Evolutionary conservation across 2,329 filamentous ascomycete species (phyloP), one percentile per base, ranked within the genome.

Genomic region (Aspergillus jensenii): DNA sequence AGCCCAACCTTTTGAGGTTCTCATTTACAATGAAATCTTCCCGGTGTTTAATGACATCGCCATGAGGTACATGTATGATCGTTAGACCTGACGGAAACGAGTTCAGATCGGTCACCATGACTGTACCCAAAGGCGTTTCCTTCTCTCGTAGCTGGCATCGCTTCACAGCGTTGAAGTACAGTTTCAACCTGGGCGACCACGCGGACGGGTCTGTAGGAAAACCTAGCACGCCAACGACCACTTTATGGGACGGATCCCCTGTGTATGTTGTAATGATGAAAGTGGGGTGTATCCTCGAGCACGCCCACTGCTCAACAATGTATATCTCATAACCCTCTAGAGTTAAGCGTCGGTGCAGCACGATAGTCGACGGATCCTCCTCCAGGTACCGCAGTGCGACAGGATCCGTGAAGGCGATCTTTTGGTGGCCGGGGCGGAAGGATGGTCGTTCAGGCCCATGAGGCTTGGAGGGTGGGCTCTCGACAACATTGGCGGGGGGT

Each of bases 281-380:
- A 15, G 93, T 97, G 1, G 93, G 93, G 61, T 96, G 91, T 56
- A 87, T 84, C 52, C 95, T 87, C 12, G 93, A 97, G 75, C 93
- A 97, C 6, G 91, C 91, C 95, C 95, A 99, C 81, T 99, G 95
- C 74, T 98, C 95, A 63, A 98, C 91, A 15, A 98, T 78, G 74
- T 98, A 98, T 61, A 93, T 82, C 74, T 98, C 93, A 76, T 97
- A 98, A 64, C 93, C 93, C 60, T 84, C 79, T 6, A 99, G 82
- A 50, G 84, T 79, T 50, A 83, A 82, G 55, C 86, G 85, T 53
- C 89, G 87, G 65, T 93, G 86, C 62, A 96, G 81, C 7, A 96
- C 86, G 3, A 81, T 82, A 4, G 91, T 92, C 5, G 84, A 85
- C 1, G 87, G 81, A 63, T 98, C 95, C 71, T 96, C 90, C 78